Base-by-base conservation (phyloP, 2,329 filamentous ascomycete species). In the Helminthosporium solani region DNA sequence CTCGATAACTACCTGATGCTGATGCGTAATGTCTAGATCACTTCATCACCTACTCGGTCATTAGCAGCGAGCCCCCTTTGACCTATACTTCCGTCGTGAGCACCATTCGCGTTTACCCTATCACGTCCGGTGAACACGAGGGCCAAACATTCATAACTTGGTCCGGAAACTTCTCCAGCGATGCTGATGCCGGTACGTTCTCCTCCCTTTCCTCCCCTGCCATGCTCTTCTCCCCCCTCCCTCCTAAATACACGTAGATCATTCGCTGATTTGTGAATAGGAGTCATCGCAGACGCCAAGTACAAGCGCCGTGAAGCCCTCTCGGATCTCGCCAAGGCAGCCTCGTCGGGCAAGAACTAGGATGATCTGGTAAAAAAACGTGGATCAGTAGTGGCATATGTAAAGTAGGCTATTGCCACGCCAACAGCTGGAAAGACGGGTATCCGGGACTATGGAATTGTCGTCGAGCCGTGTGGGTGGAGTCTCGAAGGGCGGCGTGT, bases 261-360 rank as follows among this genome's bases (percentile, higher is more conserved):
- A n/a, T n/a, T n/a, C n/a, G n/a, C 38, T 56, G 33, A 59, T 43
- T 36, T 19, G 7, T 39, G 21, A 33, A 3, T 47, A 86, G 84
- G 79, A 57, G 85, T 87, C 48, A 86, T 88, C 54, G 81, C 86
- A 69, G 85, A 88, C 64, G 85, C 84, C 60, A 86, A 85, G 74
- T 88, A 84, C 78, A 88, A 88, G 79, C 84, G 85, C 52, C 82
- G 82, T 41, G 85, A 88, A 66, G 85, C 84, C 40, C 76, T 88
- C 30, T 80, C 81, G 39, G 85, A 86, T 59, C 76, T 88, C 31
- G 83, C 80, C 47, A 77, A 77, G 59, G 75, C 70, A 25, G 78
- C 74, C 28, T 73, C 68, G 19, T 75, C 72, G 31, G 59, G 53
- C 40, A 66, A 68, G 60, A 70, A 72, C 50, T 67, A 67, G 9